Base-by-base conservation (phyloP, 164 flowering plant genomes). In the Houttuynia cordata region DNA sequence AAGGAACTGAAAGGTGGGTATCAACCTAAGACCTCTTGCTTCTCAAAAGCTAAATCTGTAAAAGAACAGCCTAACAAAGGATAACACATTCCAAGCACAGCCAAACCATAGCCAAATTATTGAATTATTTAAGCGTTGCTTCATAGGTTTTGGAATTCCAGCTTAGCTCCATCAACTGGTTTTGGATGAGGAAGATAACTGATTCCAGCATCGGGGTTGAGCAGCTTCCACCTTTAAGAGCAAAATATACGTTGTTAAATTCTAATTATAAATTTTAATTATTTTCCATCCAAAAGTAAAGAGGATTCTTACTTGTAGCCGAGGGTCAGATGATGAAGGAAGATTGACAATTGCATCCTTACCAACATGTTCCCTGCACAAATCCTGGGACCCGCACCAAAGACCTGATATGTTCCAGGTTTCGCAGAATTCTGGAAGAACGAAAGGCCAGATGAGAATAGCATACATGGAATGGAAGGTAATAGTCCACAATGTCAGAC, bases 281-380 rank as follows among this genome's bases (percentile, higher is more conserved):
- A 42, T 10, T 42, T 10, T 10, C 10, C 37, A 30, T 30, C 37
- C 2, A 30, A 30, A 30, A 30, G 6, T 30, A 30, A 30, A 30
- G 10, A 19, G 54, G 17, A 21, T 52, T n/a, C 21, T 73, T 75
- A 83, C 87, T 67, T 77, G 76, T 83, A 78, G 56, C 83, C 81
- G 12, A 65, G 55, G 22, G 77, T 62, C 70, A 81, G 61, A 71
- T 79, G 79, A 66, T 81, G 82, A 52, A 79, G 68, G n/a, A 79
- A 68, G 45, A 81, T 55, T 12, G 80, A 62, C 19, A 78, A 50
- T 57, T 79, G 81, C 17, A 76, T 58, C 47, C 81, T 68, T 24
- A 77, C 83, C 41, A 81, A 75, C 76, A 66, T 79, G 72, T 74
- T 83, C 62, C 87, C 87, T 0, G 81, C 62, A 52, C 82, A 81